Conservation (phyloP, 2,329 filamentous ascomycete genomes). For the Apiospora malaysiana region DNA sequence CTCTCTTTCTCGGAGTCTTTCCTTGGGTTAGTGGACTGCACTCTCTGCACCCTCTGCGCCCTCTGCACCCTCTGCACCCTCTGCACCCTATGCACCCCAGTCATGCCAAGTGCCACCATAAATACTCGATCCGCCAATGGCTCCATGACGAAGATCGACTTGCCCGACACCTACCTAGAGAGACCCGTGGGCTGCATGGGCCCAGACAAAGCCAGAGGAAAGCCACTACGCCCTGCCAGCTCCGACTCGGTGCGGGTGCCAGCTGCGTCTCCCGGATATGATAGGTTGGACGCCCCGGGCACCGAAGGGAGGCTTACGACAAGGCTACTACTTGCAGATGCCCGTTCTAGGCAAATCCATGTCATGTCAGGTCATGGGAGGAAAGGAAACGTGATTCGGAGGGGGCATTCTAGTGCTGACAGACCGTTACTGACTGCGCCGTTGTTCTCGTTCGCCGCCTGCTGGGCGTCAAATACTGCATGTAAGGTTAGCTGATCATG, state of each 20-base stretch:
- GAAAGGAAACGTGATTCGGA: background rate
- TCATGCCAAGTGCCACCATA: constrained; percentile 13
- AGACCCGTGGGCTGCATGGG: background rate
- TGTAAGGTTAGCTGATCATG: no score
- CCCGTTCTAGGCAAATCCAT: background rate
- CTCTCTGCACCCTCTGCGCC: background rate
- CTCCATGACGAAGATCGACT: background rate
- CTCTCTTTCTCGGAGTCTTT: background rate
- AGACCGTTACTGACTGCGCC: background rate
- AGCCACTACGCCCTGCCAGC: background rate
- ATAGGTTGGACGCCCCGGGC: background rate
- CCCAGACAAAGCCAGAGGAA: no score
- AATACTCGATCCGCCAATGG: constrained; percentile 2
- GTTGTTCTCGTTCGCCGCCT: background rate
- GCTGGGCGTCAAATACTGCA: background rate
- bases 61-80: background rate
- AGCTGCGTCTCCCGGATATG: background rate
- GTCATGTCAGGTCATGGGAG: background rate
- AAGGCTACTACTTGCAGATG: background rate
- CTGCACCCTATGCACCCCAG: constrained; percentile 10
- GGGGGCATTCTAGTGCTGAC: background rate
- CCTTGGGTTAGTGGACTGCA: background rate
- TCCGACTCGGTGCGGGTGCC: constrained; percentile 7
- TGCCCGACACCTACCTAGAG: background rate
- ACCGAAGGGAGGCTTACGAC: background rate